Evolutionary conservation across 2,329 filamentous ascomycete genomes (phyloP).

Genomic region (Ophiostoma montium): DNA sequence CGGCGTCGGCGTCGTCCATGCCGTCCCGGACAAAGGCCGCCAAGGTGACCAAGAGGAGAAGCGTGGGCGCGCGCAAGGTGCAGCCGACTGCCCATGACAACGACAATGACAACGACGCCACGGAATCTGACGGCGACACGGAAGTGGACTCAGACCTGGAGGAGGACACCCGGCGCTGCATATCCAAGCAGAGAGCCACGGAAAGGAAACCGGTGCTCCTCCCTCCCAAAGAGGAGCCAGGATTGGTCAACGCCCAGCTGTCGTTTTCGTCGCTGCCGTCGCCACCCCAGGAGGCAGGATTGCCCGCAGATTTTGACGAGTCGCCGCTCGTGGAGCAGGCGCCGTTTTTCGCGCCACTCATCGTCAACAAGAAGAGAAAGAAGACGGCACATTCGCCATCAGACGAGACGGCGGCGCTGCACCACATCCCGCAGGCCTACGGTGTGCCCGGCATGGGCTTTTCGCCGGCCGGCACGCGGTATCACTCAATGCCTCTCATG

Average conservation of each 20-base stretch:
- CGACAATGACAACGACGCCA: neutral
- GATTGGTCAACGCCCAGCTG: neutral
- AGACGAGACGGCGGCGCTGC: neutral
- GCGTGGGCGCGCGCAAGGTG: conserved; percentile 14
- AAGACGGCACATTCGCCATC: neutral
- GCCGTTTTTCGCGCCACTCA: neutral
- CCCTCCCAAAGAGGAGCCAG: neutral
- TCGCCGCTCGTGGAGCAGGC: neutral
- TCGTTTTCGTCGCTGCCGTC: conserved; percentile 15
- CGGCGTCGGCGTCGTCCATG: neutral
- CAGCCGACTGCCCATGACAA: neutral
- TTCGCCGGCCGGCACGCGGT: neutral
- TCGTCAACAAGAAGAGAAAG: neutral
- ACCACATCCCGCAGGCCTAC: neutral
- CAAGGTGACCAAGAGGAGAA: conserved; percentile 31
- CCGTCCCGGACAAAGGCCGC: conserved; percentile 11
- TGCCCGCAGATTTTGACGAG: neutral
- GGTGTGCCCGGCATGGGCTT: neutral
- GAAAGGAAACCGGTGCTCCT: no score
- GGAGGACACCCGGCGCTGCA: neutral
- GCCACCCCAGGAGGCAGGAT: conserved; percentile 11
- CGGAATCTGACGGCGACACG: neutral
- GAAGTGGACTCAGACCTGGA: neutral
- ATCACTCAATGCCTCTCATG: neutral
- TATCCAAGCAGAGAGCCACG: no score